These are phyloP conservation scores for Pythium phragmiticola DNA, from an alignment of 352 stramenopile species.

Conservation along the genomic window DNA sequence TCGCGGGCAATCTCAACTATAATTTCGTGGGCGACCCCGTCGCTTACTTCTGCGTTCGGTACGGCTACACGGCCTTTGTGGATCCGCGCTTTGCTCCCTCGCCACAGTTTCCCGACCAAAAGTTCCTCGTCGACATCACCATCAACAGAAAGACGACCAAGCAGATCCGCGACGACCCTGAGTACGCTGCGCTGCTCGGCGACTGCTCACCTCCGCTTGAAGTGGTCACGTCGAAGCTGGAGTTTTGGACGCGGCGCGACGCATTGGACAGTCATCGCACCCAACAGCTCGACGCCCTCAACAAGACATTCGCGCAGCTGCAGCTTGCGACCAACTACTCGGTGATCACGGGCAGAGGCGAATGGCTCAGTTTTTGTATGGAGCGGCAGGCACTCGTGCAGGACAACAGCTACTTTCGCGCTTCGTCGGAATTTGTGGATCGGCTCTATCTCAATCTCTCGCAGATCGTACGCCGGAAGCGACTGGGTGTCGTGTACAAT, in stretches of 20 bases:
- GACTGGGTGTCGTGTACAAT: slow-evolving; percentile 11
- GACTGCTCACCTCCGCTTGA: slow-evolving; percentile 6
- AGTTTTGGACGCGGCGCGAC: background rate
- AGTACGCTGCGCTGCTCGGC: background rate
- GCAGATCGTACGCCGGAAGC: slow-evolving; percentile 9
- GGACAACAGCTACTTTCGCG: background rate
- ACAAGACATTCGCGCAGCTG: background rate
- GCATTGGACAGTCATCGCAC: background rate
- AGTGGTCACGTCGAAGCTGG: background rate
- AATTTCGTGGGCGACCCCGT: slow-evolving; percentile 8
- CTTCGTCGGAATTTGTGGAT: background rate
- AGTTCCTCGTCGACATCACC: slow-evolving; percentile 8
- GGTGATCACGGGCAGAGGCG: slow-evolving; percentile 1
- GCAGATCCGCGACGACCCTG: background rate
- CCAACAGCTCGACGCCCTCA: slow-evolving; percentile 3
- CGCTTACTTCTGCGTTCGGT: slow-evolving; percentile 11
- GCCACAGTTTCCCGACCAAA: background rate
- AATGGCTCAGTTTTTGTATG: slow-evolving; percentile 13
- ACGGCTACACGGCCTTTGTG: background rate
- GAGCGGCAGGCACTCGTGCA: slow-evolving; percentile 1
- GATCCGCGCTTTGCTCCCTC: slow-evolving; percentile 6
- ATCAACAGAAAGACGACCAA: background rate
- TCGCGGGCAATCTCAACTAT: slow-evolving; percentile 14
- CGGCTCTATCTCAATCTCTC: slow-evolving; percentile 8
- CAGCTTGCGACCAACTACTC: background rate